A percentile compares a stretch with the other conserved stretches of the same genome.
Evolutionary conservation across 2,329 filamentous ascomycete species (phyloP).

Genomic region (Penicillium sp.): DNA sequence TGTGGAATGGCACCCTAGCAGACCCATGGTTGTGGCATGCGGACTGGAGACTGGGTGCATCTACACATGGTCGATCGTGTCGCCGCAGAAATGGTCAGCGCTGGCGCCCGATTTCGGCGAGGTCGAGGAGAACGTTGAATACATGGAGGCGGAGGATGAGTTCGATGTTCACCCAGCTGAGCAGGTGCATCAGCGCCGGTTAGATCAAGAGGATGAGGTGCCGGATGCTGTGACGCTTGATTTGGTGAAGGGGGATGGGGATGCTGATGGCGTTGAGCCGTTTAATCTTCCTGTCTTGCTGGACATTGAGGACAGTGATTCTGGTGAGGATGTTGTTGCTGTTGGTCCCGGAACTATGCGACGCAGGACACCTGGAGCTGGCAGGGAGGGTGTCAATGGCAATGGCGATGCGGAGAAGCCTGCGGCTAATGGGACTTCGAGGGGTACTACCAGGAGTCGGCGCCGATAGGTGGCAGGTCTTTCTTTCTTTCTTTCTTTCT

Average conservation of each 20-base stretch:
- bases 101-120: slow-evolving; percentile 95
- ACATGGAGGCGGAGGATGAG: slow-evolving; percentile 92
- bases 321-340: slow-evolving; percentile 79
- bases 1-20: slow-evolving; percentile 93
- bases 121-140: slow-evolving; percentile 97
- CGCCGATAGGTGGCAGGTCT: slow-evolving; percentile 26
- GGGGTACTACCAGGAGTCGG: slow-evolving; percentile 30
- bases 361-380: slow-evolving; percentile 76
- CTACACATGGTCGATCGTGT: slow-evolving; percentile 94
- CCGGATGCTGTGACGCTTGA: slow-evolving; percentile 85
- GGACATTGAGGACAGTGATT: slow-evolving; percentile 89
- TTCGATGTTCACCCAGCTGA: slow-evolving; percentile 97
- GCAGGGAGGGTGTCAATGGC: slow-evolving; percentile 56
- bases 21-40: slow-evolving; percentile 84
- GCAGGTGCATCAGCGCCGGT: slow-evolving; percentile 84
- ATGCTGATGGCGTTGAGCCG: slow-evolving; percentile 53
- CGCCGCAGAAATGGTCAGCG: slow-evolving; percentile 95
- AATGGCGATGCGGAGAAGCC: slow-evolving; percentile 34
- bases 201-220: slow-evolving; percentile 90
- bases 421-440: slow-evolving; percentile 21
- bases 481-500: background rate
- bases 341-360: slow-evolving; percentile 78
- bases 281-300: slow-evolving; percentile 94
- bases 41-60: slow-evolving; percentile 90
- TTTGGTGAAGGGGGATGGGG: slow-evolving; percentile 60